Conservation (phyloP, 2,329 filamentous ascomycete genomes). For the Epicoccum sorghinum region DNA sequence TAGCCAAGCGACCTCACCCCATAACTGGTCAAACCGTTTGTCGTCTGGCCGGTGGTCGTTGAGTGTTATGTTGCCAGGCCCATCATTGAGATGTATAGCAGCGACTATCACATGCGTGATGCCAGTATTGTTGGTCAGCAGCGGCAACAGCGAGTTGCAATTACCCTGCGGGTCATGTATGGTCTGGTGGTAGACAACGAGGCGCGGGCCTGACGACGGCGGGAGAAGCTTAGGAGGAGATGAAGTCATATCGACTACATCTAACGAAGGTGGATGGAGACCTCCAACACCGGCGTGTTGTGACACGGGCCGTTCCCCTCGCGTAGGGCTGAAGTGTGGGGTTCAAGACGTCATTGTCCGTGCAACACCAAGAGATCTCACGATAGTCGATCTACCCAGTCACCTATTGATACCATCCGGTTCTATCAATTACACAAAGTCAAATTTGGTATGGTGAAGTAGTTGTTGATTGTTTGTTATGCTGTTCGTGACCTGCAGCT, state of each 20-base stretch:
- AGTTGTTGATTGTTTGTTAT: neutral
- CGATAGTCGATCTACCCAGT: neutral
- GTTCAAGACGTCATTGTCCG: slow-evolving; percentile 29
- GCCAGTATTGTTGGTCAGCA: slow-evolving; percentile 64
- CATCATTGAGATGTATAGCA: slow-evolving; percentile 80
- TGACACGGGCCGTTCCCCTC: slow-evolving; percentile 13
- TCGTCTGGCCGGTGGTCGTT: slow-evolving; percentile 79
- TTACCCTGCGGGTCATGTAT: slow-evolving; percentile 61
- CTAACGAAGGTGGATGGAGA: slow-evolving; percentile 10
- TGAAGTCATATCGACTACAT: slow-evolving; percentile 36
- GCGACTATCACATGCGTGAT: slow-evolving; percentile 85
- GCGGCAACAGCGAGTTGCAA: slow-evolving; percentile 67
- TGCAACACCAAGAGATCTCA: slow-evolving; percentile 20
- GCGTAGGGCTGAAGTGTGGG: slow-evolving; percentile 41
- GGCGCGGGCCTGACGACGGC: slow-evolving; percentile 45
- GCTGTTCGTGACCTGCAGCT: slow-evolving; percentile 4
- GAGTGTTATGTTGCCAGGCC: slow-evolving; percentile 71
- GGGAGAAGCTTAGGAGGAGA: slow-evolving; percentile 41
- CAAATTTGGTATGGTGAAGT: too few relatives aligned
- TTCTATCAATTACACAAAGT: too few relatives aligned
- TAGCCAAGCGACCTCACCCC: slow-evolving; percentile 76
- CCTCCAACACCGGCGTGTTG: slow-evolving; percentile 9
- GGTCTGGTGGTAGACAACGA: slow-evolving; percentile 70
- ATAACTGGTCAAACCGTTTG: slow-evolving; percentile 72
- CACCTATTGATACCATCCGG: too few relatives aligned